These are phyloP conservation scores for Fusarium luffae DNA, from an alignment of 2,329 filamentous ascomycete species.

Conservation along the genomic window DNA sequence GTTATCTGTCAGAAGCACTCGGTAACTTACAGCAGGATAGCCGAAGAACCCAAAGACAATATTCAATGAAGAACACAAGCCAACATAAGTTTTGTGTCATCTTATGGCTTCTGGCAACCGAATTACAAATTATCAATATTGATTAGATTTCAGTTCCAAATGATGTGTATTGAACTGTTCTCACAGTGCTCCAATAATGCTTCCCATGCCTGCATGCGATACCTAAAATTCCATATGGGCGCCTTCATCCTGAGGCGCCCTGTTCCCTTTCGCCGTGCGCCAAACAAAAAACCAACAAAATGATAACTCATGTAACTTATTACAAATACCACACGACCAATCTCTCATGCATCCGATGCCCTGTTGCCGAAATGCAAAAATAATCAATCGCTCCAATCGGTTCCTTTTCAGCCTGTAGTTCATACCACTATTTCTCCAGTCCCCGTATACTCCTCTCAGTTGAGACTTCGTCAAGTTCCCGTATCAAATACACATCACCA, in stretches of 20 bases:
- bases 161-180: background rate
- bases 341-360: conserved; percentile 32
- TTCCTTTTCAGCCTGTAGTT: conserved; percentile 18
- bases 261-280: conserved; percentile 38
- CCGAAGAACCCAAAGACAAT: background rate
- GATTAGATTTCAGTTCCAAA: background rate
- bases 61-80: background rate
- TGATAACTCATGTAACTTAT: conserved; percentile 19
- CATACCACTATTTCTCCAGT: conserved; percentile 9
- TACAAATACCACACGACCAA: conserved; percentile 37
- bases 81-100: background rate
- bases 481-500: conserved; percentile 27
- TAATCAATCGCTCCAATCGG: conserved; percentile 24
- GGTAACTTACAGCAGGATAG: background rate
- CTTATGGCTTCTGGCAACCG: too few species aligned
- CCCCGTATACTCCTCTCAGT: conserved; percentile 7
- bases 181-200: conserved; percentile 14
- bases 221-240: background rate
- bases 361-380: conserved; percentile 26
- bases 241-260: background rate
- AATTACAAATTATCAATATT: background rate
- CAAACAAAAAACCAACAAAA: conserved; percentile 31
- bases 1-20: background rate
- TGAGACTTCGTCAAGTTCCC: conserved; percentile 13
- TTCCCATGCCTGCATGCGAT: conserved; percentile 6